Evolutionary conservation across 176 grass and related monocot species (phyloP), one percentile per base, ranked within the genome.

Genomic region (Carex kokanica): DNA sequence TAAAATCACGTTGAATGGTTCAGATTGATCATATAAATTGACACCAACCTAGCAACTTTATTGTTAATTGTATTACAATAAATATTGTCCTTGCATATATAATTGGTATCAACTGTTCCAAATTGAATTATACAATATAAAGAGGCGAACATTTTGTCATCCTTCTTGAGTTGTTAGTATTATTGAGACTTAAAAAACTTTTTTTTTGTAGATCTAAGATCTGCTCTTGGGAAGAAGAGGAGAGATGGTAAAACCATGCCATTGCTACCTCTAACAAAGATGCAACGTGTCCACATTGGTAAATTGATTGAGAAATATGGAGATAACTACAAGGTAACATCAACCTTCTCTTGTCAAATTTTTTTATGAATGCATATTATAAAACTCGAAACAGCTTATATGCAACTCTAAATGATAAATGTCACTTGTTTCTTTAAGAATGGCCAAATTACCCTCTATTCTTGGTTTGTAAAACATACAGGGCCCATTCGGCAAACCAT

Each of bases 241-340:
- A 88, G 55, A 25, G 91, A 98, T 68, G 96, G 96, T 36, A 90
- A 91, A 88, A 84, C 89, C 58, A 83, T 90, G 69, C 91, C 91
- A 27, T 83, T 89, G 84, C 87, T 84, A 56, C 96, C 91, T 17
- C 83, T 98, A 27, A 93, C 91, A 10, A 91, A 84, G 52, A 87
- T 95, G 84, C 96, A 98, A 57, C 93, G 80, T 54, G 31, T 90
- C 71, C 83, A 54, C 52, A 78, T 98, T 6, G 89, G 91, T 81
- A 95, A 79, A 82, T 90, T 98, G 67, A 90, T 98, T 72, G 96
- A 95, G 36, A 98, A 98, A 80, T 83, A 98, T 20, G 91, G 86
- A 55, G 93, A 98, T 66, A 69, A 95, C 77, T 90, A 91, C 83
- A 88, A 95, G 96, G 96, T 98, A 91, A 67, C 21, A 18, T 14